Conservation (phyloP, 164 flowering plant species). For the Pachysandra terminalis region DNA sequence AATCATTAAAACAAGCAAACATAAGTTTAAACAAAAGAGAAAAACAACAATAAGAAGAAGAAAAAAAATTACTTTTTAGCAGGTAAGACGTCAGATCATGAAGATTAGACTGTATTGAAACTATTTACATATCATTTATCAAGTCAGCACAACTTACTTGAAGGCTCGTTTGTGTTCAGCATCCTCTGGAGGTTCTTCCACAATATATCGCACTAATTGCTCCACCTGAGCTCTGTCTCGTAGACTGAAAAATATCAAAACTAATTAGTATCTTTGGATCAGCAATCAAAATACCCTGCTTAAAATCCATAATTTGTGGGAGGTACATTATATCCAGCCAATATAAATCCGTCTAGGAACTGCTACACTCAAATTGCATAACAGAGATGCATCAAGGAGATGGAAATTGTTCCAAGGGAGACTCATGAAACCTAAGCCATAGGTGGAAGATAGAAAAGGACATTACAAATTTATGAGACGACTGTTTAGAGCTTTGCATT, state of each 20-base stretch:
- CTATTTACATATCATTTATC: neutral
- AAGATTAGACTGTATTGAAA: neutral
- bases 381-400: neutral
- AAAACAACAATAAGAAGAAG: neutral
- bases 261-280: conserved; percentile 6
- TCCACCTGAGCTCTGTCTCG: conserved; percentile 90
- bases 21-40: neutral
- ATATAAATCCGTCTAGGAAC: neutral
- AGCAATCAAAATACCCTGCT: conserved; percentile 1
- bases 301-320: neutral
- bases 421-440: neutral
- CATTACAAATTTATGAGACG: conserved; percentile 93
- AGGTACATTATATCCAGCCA: conserved; percentile 3
- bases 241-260: conserved; percentile 43
- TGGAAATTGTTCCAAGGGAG: neutral
- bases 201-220: conserved; percentile 67
- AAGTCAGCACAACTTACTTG: conserved; percentile 45
- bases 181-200: conserved; percentile 80
- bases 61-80: neutral
- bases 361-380: neutral
- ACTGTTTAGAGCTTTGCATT: conserved; percentile 95
- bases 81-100: neutral
- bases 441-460: neutral
- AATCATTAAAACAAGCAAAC: neutral
- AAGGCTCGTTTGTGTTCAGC: conserved; percentile 81